Evolutionary conservation across 768 basidiomycete genomes (phyloP).

Genomic region (Agrocybe chaxingu): DNA sequence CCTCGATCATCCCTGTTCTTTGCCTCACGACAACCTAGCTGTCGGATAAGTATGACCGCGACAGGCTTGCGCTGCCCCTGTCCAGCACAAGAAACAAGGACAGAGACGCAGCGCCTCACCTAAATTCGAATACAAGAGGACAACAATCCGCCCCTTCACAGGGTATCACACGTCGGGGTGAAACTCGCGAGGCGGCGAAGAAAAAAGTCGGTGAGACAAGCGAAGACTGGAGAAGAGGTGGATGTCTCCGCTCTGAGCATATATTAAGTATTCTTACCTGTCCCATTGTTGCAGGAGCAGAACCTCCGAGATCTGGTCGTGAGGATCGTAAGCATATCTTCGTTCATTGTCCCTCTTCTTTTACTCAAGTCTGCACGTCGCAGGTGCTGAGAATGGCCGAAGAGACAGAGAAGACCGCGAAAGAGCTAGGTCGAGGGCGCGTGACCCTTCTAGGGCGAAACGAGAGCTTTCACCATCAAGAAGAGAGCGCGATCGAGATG

Average conservation of each 20-base stretch:
- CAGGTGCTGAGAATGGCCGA: constrained; percentile 53
- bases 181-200: constrained; percentile 57
- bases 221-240: constrained; percentile 87
- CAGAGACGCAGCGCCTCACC: constrained; percentile 63
- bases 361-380: not conserved
- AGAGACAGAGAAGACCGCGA: constrained; percentile 65
- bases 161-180: constrained; percentile 47
- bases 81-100: constrained; percentile 58
- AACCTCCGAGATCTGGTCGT: constrained; percentile 46
- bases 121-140: constrained; percentile 40
- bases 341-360: not conserved
- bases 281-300: constrained; percentile 33
- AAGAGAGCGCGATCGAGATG: constrained; percentile 41
- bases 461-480: constrained; percentile 55
- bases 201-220: constrained; percentile 71
- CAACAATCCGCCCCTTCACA: constrained; percentile 31
- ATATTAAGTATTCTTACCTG: constrained; percentile 9
- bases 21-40: constrained; percentile 42
- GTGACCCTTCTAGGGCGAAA: constrained; percentile 60
- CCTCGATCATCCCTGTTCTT: constrained; percentile 4
- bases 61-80: constrained; percentile 59
- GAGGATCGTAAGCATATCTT: constrained; percentile 54
- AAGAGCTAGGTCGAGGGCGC: constrained; percentile 57
- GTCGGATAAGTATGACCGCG: constrained; percentile 86
- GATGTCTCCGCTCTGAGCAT: constrained; percentile 21